Evolutionary conservation across 2,329 filamentous ascomycete species (phyloP).

Genomic region (Atkinsonella hypoxylon): DNA sequence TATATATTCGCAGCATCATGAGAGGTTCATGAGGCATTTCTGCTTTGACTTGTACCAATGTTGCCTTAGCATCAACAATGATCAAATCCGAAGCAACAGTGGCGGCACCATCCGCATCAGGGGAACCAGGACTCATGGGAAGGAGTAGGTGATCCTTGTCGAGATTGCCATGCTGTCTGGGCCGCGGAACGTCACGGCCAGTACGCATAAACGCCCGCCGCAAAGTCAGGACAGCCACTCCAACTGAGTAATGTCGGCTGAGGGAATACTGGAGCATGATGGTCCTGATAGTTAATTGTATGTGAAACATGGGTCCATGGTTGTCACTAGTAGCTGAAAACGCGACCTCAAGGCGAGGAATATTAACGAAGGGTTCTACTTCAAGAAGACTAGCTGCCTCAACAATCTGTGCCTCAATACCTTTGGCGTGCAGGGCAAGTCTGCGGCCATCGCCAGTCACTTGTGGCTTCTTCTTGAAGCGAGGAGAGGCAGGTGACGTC

Average conservation of each 20-base stretch:
- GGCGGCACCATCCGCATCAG: slow-evolving; percentile 21
- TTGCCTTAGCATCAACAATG: slow-evolving; percentile 69
- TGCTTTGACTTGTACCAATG: slow-evolving; percentile 77
- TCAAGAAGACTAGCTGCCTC: slow-evolving; percentile 79
- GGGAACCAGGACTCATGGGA: slow-evolving; percentile 17
- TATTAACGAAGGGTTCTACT: slow-evolving; percentile 69
- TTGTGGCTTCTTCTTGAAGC: slow-evolving; percentile 38
- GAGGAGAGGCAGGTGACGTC: slow-evolving; percentile 25
- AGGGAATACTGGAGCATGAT: slow-evolving; percentile 82
- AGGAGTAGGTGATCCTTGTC: slow-evolving; percentile 20
- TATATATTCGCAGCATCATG: slow-evolving; percentile 81
- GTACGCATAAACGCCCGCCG: slow-evolving; percentile 54
- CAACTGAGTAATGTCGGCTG: slow-evolving; percentile 82
- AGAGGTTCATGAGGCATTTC: slow-evolving; percentile 81
- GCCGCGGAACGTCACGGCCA: slow-evolving; percentile 27
- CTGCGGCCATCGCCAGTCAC: slow-evolving; percentile 64
- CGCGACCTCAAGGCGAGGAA: slow-evolving; percentile 79
- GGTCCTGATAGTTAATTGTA: slow-evolving; percentile 70
- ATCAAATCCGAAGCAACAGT: slow-evolving; percentile 50
- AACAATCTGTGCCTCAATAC: slow-evolving; percentile 81
- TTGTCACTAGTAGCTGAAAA: slow-evolving; percentile 76
- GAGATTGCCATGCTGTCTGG: slow-evolving; percentile 19
- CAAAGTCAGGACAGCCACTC: slow-evolving; percentile 68
- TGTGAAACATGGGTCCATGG: slow-evolving; percentile 76
- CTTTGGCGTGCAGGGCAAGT: slow-evolving; percentile 67